phyloP scores from a whole-genome alignment of 2,329 filamentous ascomycete species.

The Capronia americana region DNA sequence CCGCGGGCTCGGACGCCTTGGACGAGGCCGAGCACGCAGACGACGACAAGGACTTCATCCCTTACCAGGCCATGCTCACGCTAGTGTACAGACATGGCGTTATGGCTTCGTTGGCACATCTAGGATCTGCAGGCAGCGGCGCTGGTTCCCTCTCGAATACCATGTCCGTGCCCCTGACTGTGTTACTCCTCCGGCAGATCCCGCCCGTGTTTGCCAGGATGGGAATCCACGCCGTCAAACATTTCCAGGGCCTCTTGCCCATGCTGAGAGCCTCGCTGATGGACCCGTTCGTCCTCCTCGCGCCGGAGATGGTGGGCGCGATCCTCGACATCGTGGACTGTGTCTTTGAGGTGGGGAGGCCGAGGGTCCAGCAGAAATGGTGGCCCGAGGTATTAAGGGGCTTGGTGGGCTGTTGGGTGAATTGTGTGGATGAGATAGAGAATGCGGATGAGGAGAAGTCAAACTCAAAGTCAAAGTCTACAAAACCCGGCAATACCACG shows the following conservation, averaged over 20 bases:
- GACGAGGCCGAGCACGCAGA: constrained; percentile 36
- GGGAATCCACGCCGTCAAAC: constrained; percentile 48
- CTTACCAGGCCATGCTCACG: constrained; percentile 54
- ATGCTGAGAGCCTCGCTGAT: constrained; percentile 69
- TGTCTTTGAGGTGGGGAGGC: constrained; percentile 71
- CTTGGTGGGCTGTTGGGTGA: constrained; percentile 68
- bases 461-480: not conserved
- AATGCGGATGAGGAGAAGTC: constrained; percentile 14
- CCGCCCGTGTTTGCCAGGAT: constrained; percentile 43
- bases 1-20: no score
- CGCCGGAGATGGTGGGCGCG: constrained; percentile 60
- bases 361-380: constrained; percentile 65
- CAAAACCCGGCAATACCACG: not conserved
- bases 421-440: constrained; percentile 52
- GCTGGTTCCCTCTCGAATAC: constrained; percentile 49
- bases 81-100: constrained; percentile 52
- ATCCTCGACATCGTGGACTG: constrained; percentile 62
- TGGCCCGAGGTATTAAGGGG: constrained; percentile 69
- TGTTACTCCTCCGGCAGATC: constrained; percentile 47
- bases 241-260: constrained; percentile 68
- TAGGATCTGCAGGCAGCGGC: constrained; percentile 47
- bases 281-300: constrained; percentile 69
- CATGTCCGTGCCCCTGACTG: constrained; percentile 58
- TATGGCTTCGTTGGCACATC: constrained; percentile 51
- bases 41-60: constrained; percentile 46